Base-by-base conservation (phyloP, 768 basidiomycete genomes). In the Leccinum broughii region DNA sequence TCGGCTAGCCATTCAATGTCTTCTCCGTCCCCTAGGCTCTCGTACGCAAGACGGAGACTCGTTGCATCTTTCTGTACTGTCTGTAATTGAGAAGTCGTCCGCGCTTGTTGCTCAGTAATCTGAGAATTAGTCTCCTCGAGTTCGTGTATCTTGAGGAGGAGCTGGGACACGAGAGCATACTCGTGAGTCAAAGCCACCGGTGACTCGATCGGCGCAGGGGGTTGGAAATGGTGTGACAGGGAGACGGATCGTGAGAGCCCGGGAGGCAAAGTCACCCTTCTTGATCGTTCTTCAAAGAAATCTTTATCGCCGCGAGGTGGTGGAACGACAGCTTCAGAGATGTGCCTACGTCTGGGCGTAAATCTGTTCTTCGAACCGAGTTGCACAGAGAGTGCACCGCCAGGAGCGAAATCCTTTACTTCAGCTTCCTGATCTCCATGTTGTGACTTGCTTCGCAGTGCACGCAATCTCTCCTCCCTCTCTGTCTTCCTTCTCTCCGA, bases 131-230 rank as follows among this genome's bases (percentile, higher is more conserved):
- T 83, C 41, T 85, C 81, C 67, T 93, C 90, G 1, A 93, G 79
- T 69, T 93, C 91, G 51, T 81, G 78, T 54, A 93, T 89, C 75
- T 93, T 93, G 15, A 76, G 68, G 48, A 92, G 74, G 7, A 93
- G 82, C 69, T 90, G 87, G 10, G 84, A 77, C n/a, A 93, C 82
- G 55, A 93, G 78, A 63, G 72, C 76, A 64, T 79, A 84, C 72
- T 87, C 77, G 17, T 67, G 68, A 7, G 63, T 64, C 37, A 62
- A 50, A 39, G 63, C 55, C 55, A 64, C 66, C 51, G 66, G 60
- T 30, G 66, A 51, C 48, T 67, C 59, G 6, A 13, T 20, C 11
- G 59, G 49, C 7, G 55, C 15, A 26, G 66, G 58, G 30, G 60
- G 58, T 30, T 62, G 67, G 50, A 61, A 57, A 30, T 68, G 62